phyloP scores from a whole-genome alignment of 2,329 filamentous ascomycete species.

The Drechslerella dactyloides region DNA sequence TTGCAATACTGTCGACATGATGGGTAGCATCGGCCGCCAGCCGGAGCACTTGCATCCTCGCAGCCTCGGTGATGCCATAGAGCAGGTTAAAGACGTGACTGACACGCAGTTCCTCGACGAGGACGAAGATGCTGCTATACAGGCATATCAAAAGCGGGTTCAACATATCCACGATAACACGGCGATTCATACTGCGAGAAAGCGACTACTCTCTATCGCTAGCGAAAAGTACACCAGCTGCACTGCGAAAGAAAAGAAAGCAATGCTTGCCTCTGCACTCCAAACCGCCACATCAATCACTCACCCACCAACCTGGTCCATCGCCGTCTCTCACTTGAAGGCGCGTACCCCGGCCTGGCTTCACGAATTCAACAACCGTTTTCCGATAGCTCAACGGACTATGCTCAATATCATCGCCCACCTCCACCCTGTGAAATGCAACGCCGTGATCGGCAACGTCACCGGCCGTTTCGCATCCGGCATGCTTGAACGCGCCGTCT shows the following conservation, averaged over 20 bases:
- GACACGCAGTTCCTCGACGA: slow-evolving; percentile 53
- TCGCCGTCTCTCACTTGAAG: slow-evolving; percentile 40
- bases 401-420: slow-evolving; percentile 63
- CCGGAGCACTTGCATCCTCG: slow-evolving; percentile 58
- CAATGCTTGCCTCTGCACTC: slow-evolving; percentile 60
- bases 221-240: slow-evolving; percentile 56
- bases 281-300: slow-evolving; percentile 38
- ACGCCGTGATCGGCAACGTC: slow-evolving; percentile 62
- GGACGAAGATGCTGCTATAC: slow-evolving; percentile 60
- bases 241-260: slow-evolving; percentile 59
- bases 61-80: slow-evolving; percentile 59
- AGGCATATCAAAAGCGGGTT: slow-evolving; percentile 60
- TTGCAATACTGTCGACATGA: slow-evolving; percentile 55
- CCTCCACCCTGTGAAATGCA: slow-evolving; percentile 63
- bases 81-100: slow-evolving; percentile 57
- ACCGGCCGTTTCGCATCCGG: slow-evolving; percentile 63
- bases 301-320: slow-evolving; percentile 44
- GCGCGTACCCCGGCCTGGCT: slow-evolving; percentile 37
- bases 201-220: slow-evolving; percentile 55
- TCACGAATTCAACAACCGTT: slow-evolving; percentile 48
- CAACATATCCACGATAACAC: slow-evolving; percentile 59
- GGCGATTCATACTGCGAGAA: slow-evolving; percentile 57
- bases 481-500: slow-evolving; percentile 62
- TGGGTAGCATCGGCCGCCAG: slow-evolving; percentile 58
- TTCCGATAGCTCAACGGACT: slow-evolving; percentile 52